These are phyloP conservation scores for Alternaria sp. DNA, from an alignment of 2,329 filamentous ascomycete genomes.

Conservation along the genomic window DNA sequence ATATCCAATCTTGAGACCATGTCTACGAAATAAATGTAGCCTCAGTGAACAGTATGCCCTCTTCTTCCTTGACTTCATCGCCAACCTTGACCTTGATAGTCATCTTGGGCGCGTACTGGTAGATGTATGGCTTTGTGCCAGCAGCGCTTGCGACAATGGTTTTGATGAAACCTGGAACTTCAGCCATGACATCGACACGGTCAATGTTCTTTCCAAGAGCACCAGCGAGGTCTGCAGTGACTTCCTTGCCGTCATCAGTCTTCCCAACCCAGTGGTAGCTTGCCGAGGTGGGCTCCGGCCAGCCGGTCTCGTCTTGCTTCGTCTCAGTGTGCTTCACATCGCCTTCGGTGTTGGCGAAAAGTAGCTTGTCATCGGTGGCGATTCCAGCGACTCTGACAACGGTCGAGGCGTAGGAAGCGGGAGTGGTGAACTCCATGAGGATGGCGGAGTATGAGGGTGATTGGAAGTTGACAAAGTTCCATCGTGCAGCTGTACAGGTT, in stretches of 20 bases:
- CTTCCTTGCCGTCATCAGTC: conserved; percentile 75
- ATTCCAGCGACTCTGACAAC: conserved; percentile 84
- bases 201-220: conserved; percentile 75
- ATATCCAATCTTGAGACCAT: conserved; percentile 25
- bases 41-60: conserved; percentile 83
- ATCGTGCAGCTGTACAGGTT: conserved; percentile 69
- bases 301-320: conserved; percentile 81
- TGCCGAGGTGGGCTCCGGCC: conserved; percentile 83
- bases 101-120: conserved; percentile 82
- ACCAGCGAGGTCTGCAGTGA: conserved; percentile 75
- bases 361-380: conserved; percentile 79
- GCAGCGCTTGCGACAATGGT: conserved; percentile 86
- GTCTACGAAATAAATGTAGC: conserved; percentile 89
- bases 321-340: conserved; percentile 73
- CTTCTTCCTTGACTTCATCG: conserved; percentile 78
- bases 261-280: conserved; percentile 82
- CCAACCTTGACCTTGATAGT: conserved; percentile 85
- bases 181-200: conserved; percentile 93
- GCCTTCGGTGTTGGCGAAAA: conserved; percentile 74
- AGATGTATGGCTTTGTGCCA: conserved; percentile 96
- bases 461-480: conserved; percentile 96
- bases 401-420: conserved; percentile 88
- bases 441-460: conserved; percentile 84
- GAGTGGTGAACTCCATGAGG: conserved; percentile 96
- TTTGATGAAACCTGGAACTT: conserved; percentile 96